A percentile compares a stretch with the other conserved stretches of the same genome.
Conservation (phyloP, 805 yeast species). For the Starmerella geochares region DNA sequence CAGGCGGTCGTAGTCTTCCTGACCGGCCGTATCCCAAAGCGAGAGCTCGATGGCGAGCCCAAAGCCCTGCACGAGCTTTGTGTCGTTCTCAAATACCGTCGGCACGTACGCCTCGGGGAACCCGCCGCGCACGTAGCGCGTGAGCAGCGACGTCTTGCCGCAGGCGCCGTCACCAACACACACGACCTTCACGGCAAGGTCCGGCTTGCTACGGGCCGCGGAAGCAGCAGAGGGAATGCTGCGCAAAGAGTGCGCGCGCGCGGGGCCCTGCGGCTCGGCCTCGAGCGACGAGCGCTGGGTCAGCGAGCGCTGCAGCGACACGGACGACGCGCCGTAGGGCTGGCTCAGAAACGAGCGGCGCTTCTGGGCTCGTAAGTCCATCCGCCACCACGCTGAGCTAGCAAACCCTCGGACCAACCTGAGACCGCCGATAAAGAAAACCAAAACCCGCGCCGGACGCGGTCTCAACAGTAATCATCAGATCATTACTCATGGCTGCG, state of each 20-base stretch:
- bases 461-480: not conserved
- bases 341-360: conserved; percentile 19
- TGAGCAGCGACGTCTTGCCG: conserved; percentile 86
- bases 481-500: not conserved
- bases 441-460: not conserved
- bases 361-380: conserved; percentile 21
- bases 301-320: conserved; percentile 12
- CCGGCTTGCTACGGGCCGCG: not conserved
- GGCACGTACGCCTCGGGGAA: conserved; percentile 93
- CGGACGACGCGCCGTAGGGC: conserved; percentile 17
- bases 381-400: conserved; percentile 3
- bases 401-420: not conserved
- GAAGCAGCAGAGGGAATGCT: not conserved
- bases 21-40: conserved; percentile 97
- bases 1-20: conserved; percentile 90
- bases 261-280: not conserved
- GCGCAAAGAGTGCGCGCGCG: conserved; percentile 1
- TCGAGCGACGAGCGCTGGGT: conserved; percentile 11
- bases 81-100: conserved; percentile 93
- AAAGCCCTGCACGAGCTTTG: conserved; percentile 84
- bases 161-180: conserved; percentile 97
- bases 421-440: not conserved
- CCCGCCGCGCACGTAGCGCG: conserved; percentile 71
- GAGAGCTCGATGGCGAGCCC: conserved; percentile 88
- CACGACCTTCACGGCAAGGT: conserved; percentile 48